Base-by-base conservation (phyloP, 441 rosid species). In the Bruguiera hainesii region DNA sequence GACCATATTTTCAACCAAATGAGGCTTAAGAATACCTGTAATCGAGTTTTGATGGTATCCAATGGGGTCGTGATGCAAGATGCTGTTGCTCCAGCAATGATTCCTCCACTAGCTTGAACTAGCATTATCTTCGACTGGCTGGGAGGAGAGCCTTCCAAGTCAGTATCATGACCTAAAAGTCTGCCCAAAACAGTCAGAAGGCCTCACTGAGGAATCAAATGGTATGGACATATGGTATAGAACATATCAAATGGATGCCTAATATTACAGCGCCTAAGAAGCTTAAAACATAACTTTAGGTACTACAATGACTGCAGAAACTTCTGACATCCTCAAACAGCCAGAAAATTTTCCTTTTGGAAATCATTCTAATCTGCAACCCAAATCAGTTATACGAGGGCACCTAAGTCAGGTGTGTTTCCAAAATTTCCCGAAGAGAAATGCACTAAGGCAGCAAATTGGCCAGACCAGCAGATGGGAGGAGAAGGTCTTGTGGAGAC, bases 31-130 rank as follows among this genome's bases (percentile, higher is more conserved):
- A 21, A 49, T 76, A 94, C 97, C 96, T 94, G 97, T 46, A 94
- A 77, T 37, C 97, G 94, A 31, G 96, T 94, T 84, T 91, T 94
- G 71, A 91, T 83, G 29, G 97, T 94, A 79, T 94, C 99, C 81
- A 94, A 69, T 31, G 99, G 99, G 30, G 96, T 91, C 46, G 97
- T 91, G 75, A 94, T 83, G 71, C 89, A 82, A 68, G 98, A 87
- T 25, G 98, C 96, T 50, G 96, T 83, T 68, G 91, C 98, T 73
- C 98, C 98, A 0, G 97, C 98, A 59, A 90, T 78, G 67, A 92
- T 76, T 72, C 98, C 98, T 79, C 98, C 98, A 57, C 73, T 76
- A 56, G 89, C 98, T 78, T 92, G 96, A 76, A 92, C 98, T 51
- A 81, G 59, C 35, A 89, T 78, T 68, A 92, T 76, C 71, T 71